phyloP scores from a whole-genome alignment of 768 basidiomycete genomes.

The Leucocoprinus sp. region DNA sequence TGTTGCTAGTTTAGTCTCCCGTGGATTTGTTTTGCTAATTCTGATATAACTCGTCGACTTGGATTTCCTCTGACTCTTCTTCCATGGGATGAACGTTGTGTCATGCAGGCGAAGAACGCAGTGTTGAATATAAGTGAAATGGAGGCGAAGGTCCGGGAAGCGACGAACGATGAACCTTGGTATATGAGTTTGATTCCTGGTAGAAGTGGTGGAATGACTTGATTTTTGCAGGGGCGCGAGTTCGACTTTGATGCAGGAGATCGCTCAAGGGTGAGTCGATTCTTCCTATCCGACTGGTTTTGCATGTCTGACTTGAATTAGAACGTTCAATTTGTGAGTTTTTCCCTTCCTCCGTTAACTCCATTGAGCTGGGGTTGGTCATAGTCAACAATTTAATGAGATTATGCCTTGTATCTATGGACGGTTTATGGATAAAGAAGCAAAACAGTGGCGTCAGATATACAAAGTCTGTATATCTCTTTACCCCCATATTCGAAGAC shows the following conservation, averaged over 20 bases:
- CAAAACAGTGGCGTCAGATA: conserved; percentile 96
- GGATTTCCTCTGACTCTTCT: background rate
- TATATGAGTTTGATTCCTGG: conserved; percentile 29
- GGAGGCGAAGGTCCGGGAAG: conserved; percentile 94
- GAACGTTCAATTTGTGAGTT: conserved; percentile 95
- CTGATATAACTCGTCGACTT: too few relatives aligned
- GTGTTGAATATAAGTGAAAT: conserved; percentile 95
- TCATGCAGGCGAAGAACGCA: conserved; percentile 82
- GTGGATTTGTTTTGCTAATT: background rate
- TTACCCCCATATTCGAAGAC: background rate
- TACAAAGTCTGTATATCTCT: conserved; percentile 66
- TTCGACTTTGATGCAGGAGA: conserved; percentile 97
- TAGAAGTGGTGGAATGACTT: background rate
- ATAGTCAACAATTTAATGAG: conserved; percentile 96
- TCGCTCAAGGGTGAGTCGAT: conserved; percentile 76
- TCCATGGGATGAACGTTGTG: conserved; percentile 15
- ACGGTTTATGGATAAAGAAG: conserved; percentile 97
- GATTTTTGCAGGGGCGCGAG: conserved; percentile 76
- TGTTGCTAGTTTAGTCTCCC: conserved; percentile 11
- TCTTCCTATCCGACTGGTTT: background rate
- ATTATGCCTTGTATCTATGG: conserved; percentile 97
- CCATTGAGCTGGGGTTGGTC: background rate
- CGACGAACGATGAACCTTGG: conserved; percentile 98
- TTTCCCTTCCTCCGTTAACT: background rate
- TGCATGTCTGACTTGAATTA: conserved; percentile 20